Base-by-base conservation (phyloP, 116 monocot species). In the Dioscorea cayenensis region DNA sequence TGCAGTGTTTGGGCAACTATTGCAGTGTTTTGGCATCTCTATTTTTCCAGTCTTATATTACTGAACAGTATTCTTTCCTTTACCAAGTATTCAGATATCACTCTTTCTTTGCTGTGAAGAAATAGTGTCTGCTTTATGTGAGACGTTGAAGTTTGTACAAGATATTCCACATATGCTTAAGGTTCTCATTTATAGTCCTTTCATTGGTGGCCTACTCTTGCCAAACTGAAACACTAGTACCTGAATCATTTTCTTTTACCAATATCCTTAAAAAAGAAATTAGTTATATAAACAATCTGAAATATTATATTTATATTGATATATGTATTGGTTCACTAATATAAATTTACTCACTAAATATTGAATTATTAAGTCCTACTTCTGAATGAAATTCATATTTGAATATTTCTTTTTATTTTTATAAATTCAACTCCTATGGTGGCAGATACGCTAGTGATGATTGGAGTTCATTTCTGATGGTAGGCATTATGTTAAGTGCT, bases 361-460 rank as follows among this genome's bases (percentile, higher is more conserved):
- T 43, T 43, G 43, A 43, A 43, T 43, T 43, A 43, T 43, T 43
- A 6, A 43, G 11, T 43, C 6, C 25, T 10, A 10, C 6, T 43
- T 43, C 43, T 35, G 18, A 32, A 32, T 32, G 4, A 36, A 1
- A 28, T 19, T 5, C 11, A 28, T 51, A 22, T 75, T 70, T 81
- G 25, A 25, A 25, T 25, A n/a, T n/a, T n/a, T 64, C 17, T 70
- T 73, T 27, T 66, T 66, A 77, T 64, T 20, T 29, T 60, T 67
- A 99, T 89, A 94, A 94, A 90, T 87, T 94, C 76, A 94, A 94
- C 67, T 99, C 90, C 13, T 88, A 94, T 60, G 89, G 94, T 68
- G 81, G 89, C 35, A 63, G 76, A 37, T 90, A 89, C 72, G 85
- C 94, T 25, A 87, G 75, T 55, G 64, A 76, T 64, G 99, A 99